Evolutionary conservation across 345 rosid species (phyloP), one percentile per base, ranked within the genome.

Genomic region (Pseudoturritis turrita): DNA sequence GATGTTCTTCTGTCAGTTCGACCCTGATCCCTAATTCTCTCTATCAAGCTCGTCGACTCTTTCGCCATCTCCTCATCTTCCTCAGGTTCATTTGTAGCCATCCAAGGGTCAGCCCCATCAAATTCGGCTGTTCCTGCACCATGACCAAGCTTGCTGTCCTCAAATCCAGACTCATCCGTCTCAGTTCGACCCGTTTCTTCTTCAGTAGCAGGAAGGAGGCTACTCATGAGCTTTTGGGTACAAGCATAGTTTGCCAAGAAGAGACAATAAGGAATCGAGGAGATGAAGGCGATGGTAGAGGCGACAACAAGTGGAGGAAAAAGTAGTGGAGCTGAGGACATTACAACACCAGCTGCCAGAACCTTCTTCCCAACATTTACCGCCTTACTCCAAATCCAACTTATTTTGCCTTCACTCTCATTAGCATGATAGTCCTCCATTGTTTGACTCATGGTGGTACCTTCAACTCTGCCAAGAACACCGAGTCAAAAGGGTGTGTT

Each of bases 231-330:
- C 82, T 79, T 84, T 75, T 86, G 70, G 25, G 97, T 87, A 75
- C 88, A 88, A 78, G 85, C 89, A 79, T 89, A 85, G 81, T 84
- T 86, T 17, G 89, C 93, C 70, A 88, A 82, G 69, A 88, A 80
- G 68, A 91, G 19, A 13, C 90, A 88, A 44, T 61, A 91, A 19
- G 97, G 96, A 55, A 89, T 78, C 2, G 89, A 83, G 70, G 84
- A 81, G 43, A 84, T 81, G 18, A 91, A 56, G 36, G 95, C 96
- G 2, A 94, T 58, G 8, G 85, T 78, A 0, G 91, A 87, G 28
- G 83, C 71, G 25, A 82, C 80, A 40, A 86, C 12, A 39, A 95
- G 84, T 2, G 93, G 81, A 75, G 96, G 97, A 77, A 95, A 62
- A 41, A 95, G 63, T 49, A 91, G 3, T 8, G 96, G 87, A 3